phyloP scores from a whole-genome alignment of 2,329 filamentous ascomycete genomes.

The Neonectria sp. region DNA sequence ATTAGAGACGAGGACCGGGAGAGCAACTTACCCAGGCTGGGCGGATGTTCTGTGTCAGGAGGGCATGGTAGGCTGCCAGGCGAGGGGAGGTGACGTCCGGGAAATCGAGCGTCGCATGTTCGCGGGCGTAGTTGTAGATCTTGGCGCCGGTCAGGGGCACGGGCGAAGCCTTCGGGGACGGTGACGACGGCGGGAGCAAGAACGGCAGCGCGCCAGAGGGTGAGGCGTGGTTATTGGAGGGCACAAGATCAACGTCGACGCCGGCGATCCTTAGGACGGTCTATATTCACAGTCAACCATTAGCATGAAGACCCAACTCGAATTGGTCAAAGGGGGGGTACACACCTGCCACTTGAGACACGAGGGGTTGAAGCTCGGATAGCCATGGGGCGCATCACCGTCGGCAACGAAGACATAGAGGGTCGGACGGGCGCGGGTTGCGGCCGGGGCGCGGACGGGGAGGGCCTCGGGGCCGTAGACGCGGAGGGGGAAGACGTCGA shows the following conservation, averaged over 20 bases:
- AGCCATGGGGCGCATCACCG: constrained; percentile 71
- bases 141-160: constrained; percentile 68
- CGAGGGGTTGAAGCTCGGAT: constrained; percentile 89
- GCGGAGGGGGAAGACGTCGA: constrained; percentile 85
- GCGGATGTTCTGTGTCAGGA: constrained; percentile 84
- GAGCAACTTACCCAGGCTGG: constrained; percentile 81
- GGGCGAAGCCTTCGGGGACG: constrained; percentile 63
- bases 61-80: constrained; percentile 82
- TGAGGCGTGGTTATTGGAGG: constrained; percentile 94
- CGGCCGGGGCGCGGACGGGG: constrained; percentile 69
- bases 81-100: constrained; percentile 68
- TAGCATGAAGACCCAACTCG: constrained; percentile 3
- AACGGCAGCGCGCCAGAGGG: constrained; percentile 92
- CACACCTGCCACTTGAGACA: constrained; percentile 97
- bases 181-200: constrained; percentile 71
- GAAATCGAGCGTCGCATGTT: constrained; percentile 55
- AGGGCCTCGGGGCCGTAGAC: constrained; percentile 83
- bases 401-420: constrained; percentile 84
- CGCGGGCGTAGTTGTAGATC: constrained; percentile 78
- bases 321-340: too few relatives aligned
- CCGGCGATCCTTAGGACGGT: constrained; percentile 85
- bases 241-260: constrained; percentile 75
- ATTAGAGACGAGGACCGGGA: background rate
- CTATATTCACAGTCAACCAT: constrained; percentile 59
- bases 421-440: constrained; percentile 63